These are phyloP conservation scores for Trichosporon faecale DNA, from an alignment of 1,284 basidiomycete species.

Conservation along the genomic window DNA sequence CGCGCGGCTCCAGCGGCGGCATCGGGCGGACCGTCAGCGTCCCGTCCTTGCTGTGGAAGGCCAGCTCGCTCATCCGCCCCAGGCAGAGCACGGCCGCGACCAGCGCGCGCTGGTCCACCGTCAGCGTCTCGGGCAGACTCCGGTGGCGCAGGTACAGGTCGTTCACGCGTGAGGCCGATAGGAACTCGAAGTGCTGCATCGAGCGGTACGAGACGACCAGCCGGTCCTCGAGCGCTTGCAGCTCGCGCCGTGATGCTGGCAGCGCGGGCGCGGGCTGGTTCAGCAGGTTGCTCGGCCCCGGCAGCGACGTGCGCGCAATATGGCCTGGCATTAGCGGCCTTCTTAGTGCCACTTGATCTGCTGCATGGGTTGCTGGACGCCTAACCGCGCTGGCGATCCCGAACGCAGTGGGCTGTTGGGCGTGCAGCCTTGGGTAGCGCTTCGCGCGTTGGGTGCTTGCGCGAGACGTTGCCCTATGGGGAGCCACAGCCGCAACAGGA, in stretches of 20 bases:
- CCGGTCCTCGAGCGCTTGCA: constrained; percentile 22
- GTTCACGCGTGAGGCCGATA: constrained; percentile 11
- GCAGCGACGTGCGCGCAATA: constrained; percentile 18
- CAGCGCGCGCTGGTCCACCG: constrained; percentile 30
- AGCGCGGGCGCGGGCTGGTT: constrained; percentile 11
- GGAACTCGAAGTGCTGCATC: constrained; percentile 26
- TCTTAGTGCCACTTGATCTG: not conserved
- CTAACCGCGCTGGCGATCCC: too few species aligned
- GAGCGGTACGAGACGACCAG: constrained; percentile 20
- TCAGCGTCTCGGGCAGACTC: constrained; percentile 26
- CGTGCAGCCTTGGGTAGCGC: too few species aligned
- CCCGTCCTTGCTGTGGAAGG: constrained; percentile 14
- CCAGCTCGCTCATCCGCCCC: constrained; percentile 22
- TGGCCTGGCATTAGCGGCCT: constrained; percentile 19
- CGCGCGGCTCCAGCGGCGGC: constrained; percentile 15
- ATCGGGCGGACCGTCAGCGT: constrained; percentile 6
- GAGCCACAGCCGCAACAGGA: not conserved
- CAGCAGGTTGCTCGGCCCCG: constrained; percentile 14
- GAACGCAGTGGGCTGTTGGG: not conserved
- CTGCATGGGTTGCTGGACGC: too few species aligned
- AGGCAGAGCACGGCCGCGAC: constrained; percentile 30
- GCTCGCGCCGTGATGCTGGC: constrained; percentile 5
- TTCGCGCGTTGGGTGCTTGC: not conserved
- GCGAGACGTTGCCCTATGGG: too few species aligned
- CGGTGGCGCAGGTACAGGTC: constrained; percentile 29